A percentile compares a stretch with the other conserved stretches of the same genome.
Evolutionary conservation across 352 stramenopile species (phyloP).

Genomic region (Thalassiosira livingstoniorum): DNA sequence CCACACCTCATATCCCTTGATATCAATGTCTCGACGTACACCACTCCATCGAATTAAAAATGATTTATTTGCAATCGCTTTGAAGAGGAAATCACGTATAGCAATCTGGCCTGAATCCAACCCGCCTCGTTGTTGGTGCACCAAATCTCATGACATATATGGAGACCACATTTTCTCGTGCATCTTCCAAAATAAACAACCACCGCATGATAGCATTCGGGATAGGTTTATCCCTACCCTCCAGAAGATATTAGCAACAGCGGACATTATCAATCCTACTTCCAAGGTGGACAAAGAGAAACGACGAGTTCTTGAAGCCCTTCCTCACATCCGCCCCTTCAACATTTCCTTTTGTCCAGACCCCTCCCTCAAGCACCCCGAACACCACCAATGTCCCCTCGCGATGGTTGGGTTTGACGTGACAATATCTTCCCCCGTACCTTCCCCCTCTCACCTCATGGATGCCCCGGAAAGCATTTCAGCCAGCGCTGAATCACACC

Average conservation of each 20-base stretch:
- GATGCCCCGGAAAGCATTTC: background rate
- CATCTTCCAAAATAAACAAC: conserved; percentile 7
- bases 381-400: background rate
- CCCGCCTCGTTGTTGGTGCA: conserved; percentile 7
- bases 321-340: background rate
- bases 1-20: conserved; percentile 43
- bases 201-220: conserved; percentile 23
- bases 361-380: background rate
- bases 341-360: conserved; percentile 5
- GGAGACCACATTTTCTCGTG: conserved; percentile 26
- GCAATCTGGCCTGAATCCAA: background rate
- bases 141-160: conserved; percentile 14
- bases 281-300: background rate
- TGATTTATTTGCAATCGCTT: conserved; percentile 13
- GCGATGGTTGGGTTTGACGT: background rate
- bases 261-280: conserved; percentile 6
- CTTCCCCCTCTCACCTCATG: background rate
- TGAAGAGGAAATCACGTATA: conserved; percentile 30
- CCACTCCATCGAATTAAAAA: conserved; percentile 9
- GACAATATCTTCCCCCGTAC: background rate
- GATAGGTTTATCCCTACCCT: background rate
- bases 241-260: conserved; percentile 15
- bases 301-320: conserved; percentile 11
- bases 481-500: background rate
- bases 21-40: conserved; percentile 29